Base-by-base conservation (phyloP, 2,329 filamentous ascomycete species). In the Paradendryphiella salina region DNA sequence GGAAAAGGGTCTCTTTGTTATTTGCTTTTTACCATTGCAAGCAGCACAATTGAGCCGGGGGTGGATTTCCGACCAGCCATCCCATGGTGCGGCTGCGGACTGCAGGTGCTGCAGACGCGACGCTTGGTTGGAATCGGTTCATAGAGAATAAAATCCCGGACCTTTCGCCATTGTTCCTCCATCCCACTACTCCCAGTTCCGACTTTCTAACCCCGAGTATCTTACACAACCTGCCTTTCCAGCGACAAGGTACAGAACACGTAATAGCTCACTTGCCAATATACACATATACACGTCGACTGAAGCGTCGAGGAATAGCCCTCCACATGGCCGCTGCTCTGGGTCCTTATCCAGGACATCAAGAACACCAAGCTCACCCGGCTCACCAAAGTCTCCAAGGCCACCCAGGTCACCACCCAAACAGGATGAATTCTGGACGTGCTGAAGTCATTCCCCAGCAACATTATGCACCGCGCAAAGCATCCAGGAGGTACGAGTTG, bases 401-500 rank as follows among this genome's bases (percentile, higher is more conserved):
- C 2, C 21, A 8, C 62, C 65, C 10, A 70, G 75, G n/a, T 79
- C 80, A 0, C 11, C 79, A 39, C 13, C 17, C 32, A n/a, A 36
- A 28, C 10, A 31, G 32, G n/a, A 47, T 31, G 9, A 41, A 17
- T 3, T 14, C 32, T 4, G 48, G 43, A 15, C 48, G 43, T 32
- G 36, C 42, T 3, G 48, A 51, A 23, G 20, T 42, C 1, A 26
- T 50, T 10, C 34, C 32, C 0, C 41, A 28, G 15, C 23, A 23
- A 17, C 21, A 34, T n/a, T 44, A 44, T 9, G 13, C 39, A 6
- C 39, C 29, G 29, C 39, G 39, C 32, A 26, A 31, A 40, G 29
- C 42, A 50, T 32, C 15, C 10, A 41, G 45, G 18, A 28, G 15
- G 34, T 52, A 74, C 73, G 88, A 85, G 55, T 81, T 96, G 42